Base-by-base conservation (phyloP, 23 red algal genomes). In the Agarophyton chilense region DNA sequence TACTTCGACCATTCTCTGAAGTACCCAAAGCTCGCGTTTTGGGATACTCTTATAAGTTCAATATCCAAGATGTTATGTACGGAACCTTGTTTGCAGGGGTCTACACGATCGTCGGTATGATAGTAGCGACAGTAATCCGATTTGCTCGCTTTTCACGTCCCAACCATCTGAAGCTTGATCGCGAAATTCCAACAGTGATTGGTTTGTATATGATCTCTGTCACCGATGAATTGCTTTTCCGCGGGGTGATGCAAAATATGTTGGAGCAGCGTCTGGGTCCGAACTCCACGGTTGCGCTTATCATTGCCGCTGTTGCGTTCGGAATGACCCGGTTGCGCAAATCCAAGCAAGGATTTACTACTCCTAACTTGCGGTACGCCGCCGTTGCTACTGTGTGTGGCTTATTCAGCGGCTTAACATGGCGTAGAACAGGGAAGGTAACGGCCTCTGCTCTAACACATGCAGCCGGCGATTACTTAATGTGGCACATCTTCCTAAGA, bases 231-330 rank as follows among this genome's bases (percentile, higher is more conserved):
- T 21, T 92, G 49, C 47, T 92, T 18, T 92, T 84, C 44, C 78
- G 89, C 28, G 89, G 78, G 17, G 35, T 92, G 32, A 82, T 83
- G 35, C 89, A 92, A 36, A 92, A 92, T 57, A 76, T 83, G 77
- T 62, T 92, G 13, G 68, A 82, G 47, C 78, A 83, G 32, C 63
- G 67, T 14, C 64, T 84, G 18, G 78, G 78, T 72, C 21, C 52
- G 22, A 46, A 52, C 29, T 92, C 78, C 0, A 55, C 36, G 52
- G 63, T 83, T 28, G 65, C 77, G n/a, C 89, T 92, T 18, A 52
- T 75, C 21, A 19, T 82, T 10, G 78, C 77, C 9, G 42, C 89
- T 45, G 24, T 57, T 0, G 62, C 53, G 22, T 92, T 47, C 40
- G 89, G 29, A 34, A 60, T 76, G 39, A 38, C 78, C 34, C 89